Evolutionary conservation across 352 stramenopile genomes (phyloP).

Genomic region (Hyphochytrium catenoides): DNA sequence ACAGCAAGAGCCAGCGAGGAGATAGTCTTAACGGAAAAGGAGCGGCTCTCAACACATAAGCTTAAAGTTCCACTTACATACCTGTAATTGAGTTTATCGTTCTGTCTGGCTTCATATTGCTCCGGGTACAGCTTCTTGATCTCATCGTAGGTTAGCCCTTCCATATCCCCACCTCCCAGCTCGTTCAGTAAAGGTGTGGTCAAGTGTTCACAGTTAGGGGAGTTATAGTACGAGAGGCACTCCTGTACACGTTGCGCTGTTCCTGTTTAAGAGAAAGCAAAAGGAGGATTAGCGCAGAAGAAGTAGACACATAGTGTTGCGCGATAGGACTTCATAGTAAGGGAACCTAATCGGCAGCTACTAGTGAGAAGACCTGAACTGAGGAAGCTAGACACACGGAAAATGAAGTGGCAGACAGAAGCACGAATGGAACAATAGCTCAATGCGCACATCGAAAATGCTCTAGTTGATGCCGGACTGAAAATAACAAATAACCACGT

Average conservation of each 20-base stretch:
- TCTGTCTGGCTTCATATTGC: constrained; percentile 44
- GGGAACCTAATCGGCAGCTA: constrained; percentile 14
- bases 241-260: constrained; percentile 7
- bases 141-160: constrained; percentile 57
- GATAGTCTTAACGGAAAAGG: too few relatives aligned
- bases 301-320: too few relatives aligned
- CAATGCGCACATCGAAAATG: too few relatives aligned
- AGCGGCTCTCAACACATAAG: too few relatives aligned
- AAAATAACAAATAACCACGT: too few relatives aligned
- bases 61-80: constrained; percentile 12
- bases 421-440: too few relatives aligned
- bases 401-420: too few relatives aligned
- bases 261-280: constrained; percentile 3
- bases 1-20: neutral
- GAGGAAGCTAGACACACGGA: too few relatives aligned
- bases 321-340: constrained; percentile 5
- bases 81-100: constrained; percentile 72
- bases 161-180: constrained; percentile 65
- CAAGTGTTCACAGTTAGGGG: constrained; percentile 17
- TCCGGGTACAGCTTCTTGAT: constrained; percentile 58
- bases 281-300: constrained; percentile 2
- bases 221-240: constrained; percentile 3
- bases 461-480: too few relatives aligned
- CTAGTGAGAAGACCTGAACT: constrained; percentile 15
- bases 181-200: constrained; percentile 72